phyloP scores from a whole-genome alignment of 345 rosid species.

The Linum usitatissimum region DNA sequence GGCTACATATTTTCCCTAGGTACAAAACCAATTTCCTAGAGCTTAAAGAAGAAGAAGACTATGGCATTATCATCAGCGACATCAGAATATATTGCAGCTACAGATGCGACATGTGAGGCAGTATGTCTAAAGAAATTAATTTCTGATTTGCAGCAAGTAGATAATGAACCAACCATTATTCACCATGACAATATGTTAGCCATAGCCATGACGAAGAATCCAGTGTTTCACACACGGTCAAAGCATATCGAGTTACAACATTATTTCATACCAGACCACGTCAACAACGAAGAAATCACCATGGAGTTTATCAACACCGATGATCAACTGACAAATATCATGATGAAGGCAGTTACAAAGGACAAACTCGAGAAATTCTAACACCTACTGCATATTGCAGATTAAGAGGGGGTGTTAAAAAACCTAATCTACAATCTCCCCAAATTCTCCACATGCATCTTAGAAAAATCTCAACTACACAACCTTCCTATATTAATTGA shows the following conservation, averaged over 20 bases:
- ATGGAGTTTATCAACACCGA: not conserved
- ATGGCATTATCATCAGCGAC: no score
- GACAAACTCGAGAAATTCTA: not conserved
- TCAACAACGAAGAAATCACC: not conserved
- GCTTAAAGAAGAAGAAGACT: no score
- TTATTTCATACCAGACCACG: not conserved
- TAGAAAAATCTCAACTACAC: no score
- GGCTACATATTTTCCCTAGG: no score
- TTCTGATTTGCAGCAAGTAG: not conserved
- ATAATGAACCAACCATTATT: not conserved
- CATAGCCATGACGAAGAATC: slow-evolving; percentile 4
- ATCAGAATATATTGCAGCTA: no score
- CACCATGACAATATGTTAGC: not conserved
- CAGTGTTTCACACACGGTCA: not conserved
- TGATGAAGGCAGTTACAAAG: not conserved
- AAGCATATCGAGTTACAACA: no score
- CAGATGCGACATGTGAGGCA: not conserved
- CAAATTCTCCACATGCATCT: no score
- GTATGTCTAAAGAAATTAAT: slow-evolving; percentile 12
- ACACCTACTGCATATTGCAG: not conserved
- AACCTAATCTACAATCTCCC: not conserved
- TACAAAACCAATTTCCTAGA: no score
- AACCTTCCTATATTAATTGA: no score
- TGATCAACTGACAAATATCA: not conserved
- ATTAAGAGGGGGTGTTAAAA: not conserved